Percentiles rank a stretch among this genome's conserved stretches.
Evolutionary conservation across 306 rosid genomes (phyloP).

Genomic region (Prunus dulcis): DNA sequence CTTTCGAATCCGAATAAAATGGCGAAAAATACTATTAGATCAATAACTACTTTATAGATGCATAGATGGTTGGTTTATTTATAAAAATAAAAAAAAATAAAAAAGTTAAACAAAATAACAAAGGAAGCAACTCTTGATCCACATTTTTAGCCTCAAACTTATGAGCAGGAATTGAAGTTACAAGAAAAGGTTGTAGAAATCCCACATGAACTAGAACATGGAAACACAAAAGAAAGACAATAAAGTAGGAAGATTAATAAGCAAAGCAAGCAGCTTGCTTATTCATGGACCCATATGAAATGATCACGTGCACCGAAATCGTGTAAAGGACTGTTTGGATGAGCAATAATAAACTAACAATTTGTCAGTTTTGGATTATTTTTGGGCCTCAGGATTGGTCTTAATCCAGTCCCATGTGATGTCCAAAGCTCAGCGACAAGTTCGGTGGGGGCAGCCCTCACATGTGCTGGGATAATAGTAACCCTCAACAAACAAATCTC

Average conservation of each 20-base stretch:
- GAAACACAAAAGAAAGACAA: neutral
- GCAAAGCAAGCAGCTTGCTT: neutral
- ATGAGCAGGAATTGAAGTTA: neutral
- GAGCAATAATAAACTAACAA: neutral
- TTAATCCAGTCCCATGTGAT: constrained; percentile 25
- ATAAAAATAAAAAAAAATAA: no score
- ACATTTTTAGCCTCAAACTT: neutral
- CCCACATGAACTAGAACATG: neutral
- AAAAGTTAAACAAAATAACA: neutral
- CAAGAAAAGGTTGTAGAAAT: neutral
- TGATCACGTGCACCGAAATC: constrained; percentile 24
- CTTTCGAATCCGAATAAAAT: no score
- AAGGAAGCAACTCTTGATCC: neutral
- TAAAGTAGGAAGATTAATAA: neutral
- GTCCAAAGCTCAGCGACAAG: constrained; percentile 22
- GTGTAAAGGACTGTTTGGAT: neutral
- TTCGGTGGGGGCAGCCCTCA: constrained; percentile 32
- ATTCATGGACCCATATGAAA: neutral
- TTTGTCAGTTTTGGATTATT: neutral
- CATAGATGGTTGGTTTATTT: neutral
- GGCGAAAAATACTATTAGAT: no score
- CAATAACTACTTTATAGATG: no score
- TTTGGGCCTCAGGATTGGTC: constrained; percentile 12
- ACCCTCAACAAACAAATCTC: neutral
- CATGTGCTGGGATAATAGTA: constrained; percentile 16